Percentiles rank a stretch among this genome's conserved stretches.
phyloP scores from a whole-genome alignment of 371 early-diverging fungal genomes.

The Chytridium lagenaria region DNA sequence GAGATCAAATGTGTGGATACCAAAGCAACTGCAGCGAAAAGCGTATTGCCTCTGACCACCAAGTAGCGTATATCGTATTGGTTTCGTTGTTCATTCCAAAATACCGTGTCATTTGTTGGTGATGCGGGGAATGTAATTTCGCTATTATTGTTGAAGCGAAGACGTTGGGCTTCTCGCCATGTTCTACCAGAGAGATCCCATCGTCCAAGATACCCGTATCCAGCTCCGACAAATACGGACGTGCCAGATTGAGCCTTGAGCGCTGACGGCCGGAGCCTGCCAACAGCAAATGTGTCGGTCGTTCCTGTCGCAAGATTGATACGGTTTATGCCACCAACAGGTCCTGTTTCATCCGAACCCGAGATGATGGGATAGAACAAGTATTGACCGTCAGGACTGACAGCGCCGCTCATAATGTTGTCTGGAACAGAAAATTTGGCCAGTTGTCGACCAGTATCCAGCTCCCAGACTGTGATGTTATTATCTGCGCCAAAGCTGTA shows the following conservation, averaged over 20 bases:
- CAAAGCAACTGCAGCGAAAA: not conserved
- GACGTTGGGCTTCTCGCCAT: not conserved
- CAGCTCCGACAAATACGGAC: not conserved
- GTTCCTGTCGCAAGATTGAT: not conserved
- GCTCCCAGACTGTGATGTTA: not conserved
- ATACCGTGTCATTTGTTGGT: not conserved
- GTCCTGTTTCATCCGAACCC: too few relatives aligned
- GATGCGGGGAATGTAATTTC: not conserved
- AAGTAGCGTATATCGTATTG: too few relatives aligned
- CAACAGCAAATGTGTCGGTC: not conserved
- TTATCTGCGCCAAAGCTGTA: not conserved
- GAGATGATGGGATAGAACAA: not conserved
- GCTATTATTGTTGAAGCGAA: not conserved
- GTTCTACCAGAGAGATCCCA: not conserved
- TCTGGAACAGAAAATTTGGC: not conserved
- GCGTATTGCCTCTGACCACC: too few relatives aligned
- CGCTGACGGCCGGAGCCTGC: not conserved
- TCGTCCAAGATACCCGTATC: not conserved
- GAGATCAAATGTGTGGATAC: not conserved
- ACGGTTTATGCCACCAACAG: too few relatives aligned
- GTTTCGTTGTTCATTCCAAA: too few relatives aligned
- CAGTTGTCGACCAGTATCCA: not conserved
- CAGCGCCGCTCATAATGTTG: too few relatives aligned
- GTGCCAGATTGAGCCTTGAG: not conserved
- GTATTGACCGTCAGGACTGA: not conserved